These are phyloP conservation scores for Albatrellus sp. DNA, from an alignment of 1,284 basidiomycete genomes.

Conservation along the genomic window DNA sequence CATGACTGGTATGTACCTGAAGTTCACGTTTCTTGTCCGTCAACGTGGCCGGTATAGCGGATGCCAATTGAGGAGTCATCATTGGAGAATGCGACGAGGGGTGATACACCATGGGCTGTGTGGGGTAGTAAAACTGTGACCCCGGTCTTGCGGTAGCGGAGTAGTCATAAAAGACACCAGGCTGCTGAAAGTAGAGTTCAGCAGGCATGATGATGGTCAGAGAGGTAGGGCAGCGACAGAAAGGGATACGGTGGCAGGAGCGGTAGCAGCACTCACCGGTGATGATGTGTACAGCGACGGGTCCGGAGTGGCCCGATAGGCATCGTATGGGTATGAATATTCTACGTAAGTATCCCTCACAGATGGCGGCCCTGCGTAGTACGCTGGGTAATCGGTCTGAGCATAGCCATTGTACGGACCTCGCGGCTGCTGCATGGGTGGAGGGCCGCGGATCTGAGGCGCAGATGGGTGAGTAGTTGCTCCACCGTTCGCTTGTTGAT, in stretches of 20 bases:
- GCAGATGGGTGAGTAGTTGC: slow-evolving; percentile 10
- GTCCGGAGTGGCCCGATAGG: slow-evolving; percentile 37
- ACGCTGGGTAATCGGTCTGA: slow-evolving; percentile 42
- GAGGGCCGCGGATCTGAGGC: slow-evolving; percentile 25
- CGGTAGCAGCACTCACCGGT: slow-evolving; percentile 24
- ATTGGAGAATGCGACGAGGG: slow-evolving; percentile 37
- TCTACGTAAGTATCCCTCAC: slow-evolving; percentile 33
- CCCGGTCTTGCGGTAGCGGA: slow-evolving; percentile 30
- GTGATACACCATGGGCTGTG: slow-evolving; percentile 49
- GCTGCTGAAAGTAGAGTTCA: slow-evolving; percentile 24
- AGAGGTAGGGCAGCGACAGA: slow-evolving; percentile 11
- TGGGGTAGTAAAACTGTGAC: slow-evolving; percentile 43
- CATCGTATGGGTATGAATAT: slow-evolving; percentile 42
- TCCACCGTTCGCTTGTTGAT: slow-evolving; percentile 4
- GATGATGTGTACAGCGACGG: slow-evolving; percentile 37
- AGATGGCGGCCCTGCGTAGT: slow-evolving; percentile 34
- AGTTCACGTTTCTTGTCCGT: slow-evolving; percentile 47
- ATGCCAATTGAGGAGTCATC: slow-evolving; percentile 31
- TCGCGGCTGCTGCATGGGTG: slow-evolving; percentile 29
- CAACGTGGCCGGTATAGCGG: slow-evolving; percentile 27
- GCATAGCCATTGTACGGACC: slow-evolving; percentile 37
- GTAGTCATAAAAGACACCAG: slow-evolving; percentile 51
- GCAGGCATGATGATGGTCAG: not conserved
- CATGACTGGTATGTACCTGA: slow-evolving; percentile 30
- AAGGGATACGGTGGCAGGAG: slow-evolving; percentile 36